Evolutionary conservation across 768 basidiomycete genomes (phyloP).

Genomic region (Serpula lacrymans): DNA sequence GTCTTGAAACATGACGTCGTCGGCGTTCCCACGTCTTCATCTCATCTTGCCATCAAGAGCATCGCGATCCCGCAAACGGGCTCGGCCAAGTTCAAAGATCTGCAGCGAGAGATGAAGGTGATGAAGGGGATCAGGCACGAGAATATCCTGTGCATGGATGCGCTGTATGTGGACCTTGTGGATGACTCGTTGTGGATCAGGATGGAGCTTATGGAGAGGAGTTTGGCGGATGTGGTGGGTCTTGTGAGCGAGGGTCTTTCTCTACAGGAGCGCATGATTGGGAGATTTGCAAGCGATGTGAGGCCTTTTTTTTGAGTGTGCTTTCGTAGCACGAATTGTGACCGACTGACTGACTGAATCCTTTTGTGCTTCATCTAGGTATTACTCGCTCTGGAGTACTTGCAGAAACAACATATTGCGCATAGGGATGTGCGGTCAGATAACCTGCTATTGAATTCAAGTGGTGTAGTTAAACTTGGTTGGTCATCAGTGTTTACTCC

Average conservation of each 20-base stretch:
- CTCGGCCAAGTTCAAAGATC: constrained; percentile 59
- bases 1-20: constrained; percentile 18
- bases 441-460: constrained; percentile 68
- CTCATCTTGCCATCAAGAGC: constrained; percentile 74
- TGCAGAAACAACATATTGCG: constrained; percentile 64
- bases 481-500: constrained; percentile 19
- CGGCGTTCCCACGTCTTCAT: constrained; percentile 18
- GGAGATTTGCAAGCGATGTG: constrained; percentile 75
- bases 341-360: not conserved
- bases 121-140: constrained; percentile 56
- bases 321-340: not conserved
- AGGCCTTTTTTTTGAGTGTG: constrained; percentile 26
- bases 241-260: constrained; percentile 59
- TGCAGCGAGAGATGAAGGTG: constrained; percentile 58
- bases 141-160: constrained; percentile 66
- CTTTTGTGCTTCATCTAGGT: constrained; percentile 38
- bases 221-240: constrained; percentile 75
- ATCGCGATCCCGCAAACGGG: constrained; percentile 53
- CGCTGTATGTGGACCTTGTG: constrained; percentile 62
- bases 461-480: constrained; percentile 76
- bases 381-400: constrained; percentile 60
- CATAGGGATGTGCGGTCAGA: constrained; percentile 86
- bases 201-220: constrained; percentile 90
- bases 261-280: constrained; percentile 66
- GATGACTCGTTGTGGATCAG: constrained; percentile 70